Evolutionary conservation across 176 grass and related monocot species (phyloP).

Genomic region (Phoenix roebelenii): DNA sequence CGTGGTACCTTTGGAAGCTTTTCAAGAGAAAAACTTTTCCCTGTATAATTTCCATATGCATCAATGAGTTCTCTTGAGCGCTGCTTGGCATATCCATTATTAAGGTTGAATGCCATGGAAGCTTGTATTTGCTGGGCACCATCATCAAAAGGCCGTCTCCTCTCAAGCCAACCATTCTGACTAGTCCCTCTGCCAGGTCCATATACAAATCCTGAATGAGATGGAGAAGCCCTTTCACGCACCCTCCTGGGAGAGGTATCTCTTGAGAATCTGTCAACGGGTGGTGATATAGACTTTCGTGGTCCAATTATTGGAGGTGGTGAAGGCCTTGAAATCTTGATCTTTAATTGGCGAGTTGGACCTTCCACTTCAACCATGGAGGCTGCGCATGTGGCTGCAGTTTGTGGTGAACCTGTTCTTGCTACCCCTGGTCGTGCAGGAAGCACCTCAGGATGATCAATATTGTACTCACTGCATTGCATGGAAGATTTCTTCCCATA

Average conservation of each 20-base stretch:
- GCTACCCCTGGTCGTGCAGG: constrained; percentile 16
- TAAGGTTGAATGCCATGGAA: constrained; percentile 27
- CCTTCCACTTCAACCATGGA: constrained; percentile 26
- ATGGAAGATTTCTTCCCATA: constrained; percentile 34
- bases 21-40: constrained; percentile 37
- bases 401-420: constrained; percentile 27
- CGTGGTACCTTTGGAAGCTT: constrained; percentile 62
- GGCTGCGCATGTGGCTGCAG: constrained; percentile 6
- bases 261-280: constrained; percentile 39
- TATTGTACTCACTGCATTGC: constrained; percentile 38
- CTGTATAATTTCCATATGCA: constrained; percentile 90
- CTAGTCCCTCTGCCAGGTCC: constrained; percentile 28
- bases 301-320: constrained; percentile 31
- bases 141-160: constrained; percentile 28
- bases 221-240: constrained; percentile 33
- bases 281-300: constrained; percentile 48
- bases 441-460: constrained; percentile 43
- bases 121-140: constrained; percentile 7
- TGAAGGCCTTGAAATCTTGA: constrained; percentile 28
- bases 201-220: constrained; percentile 31
- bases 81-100: constrained; percentile 63
- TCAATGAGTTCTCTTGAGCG: constrained; percentile 90
- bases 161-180: constrained; percentile 39
- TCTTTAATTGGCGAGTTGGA: constrained; percentile 32
- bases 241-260: constrained; percentile 34